Conservation (phyloP, 495 filamentous ascomycete species). For the Hyaloscypha finlandica region DNA sequence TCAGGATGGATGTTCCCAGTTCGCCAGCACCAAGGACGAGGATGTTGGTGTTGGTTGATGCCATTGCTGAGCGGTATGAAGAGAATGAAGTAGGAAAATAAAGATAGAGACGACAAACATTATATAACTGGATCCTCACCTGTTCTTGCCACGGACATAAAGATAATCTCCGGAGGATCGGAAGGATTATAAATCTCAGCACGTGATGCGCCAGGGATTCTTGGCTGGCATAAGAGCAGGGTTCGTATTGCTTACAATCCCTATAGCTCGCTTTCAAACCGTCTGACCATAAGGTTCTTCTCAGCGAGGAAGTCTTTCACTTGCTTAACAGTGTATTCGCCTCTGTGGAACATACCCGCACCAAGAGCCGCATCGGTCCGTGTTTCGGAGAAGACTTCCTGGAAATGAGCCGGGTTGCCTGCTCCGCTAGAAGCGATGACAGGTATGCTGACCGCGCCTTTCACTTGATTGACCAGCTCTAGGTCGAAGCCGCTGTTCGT, state of each 20-base stretch:
- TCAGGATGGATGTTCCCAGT: constrained; percentile 56
- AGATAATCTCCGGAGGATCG: not conserved
- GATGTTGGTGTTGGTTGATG: constrained; percentile 36
- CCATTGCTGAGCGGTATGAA: not conserved
- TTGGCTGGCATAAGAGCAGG: not conserved
- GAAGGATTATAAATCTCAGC: not conserved
- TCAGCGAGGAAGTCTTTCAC: constrained; percentile 84
- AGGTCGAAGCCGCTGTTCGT: constrained; percentile 95
- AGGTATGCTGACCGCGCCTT: constrained; percentile 79
- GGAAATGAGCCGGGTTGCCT: constrained; percentile 85
- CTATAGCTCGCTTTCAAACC: constrained; percentile 55
- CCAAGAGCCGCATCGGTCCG: constrained; percentile 89
- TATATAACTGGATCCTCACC: not conserved
- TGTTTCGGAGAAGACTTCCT: constrained; percentile 85
- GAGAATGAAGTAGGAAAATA: not conserved
- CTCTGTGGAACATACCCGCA: constrained; percentile 96
- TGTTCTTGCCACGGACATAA: constrained; percentile 3
- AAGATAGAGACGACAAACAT: not conserved
- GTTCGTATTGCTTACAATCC: not conserved
- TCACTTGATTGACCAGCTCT: constrained; percentile 87
- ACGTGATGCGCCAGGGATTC: not conserved
- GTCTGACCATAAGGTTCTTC: constrained; percentile 72
- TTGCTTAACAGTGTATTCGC: constrained; percentile 90
- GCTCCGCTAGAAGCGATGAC: constrained; percentile 96
- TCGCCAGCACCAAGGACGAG: constrained; percentile 65